Conservation (phyloP, 2,329 filamentous ascomycete genomes). For the Fusarium sulawesiense region DNA sequence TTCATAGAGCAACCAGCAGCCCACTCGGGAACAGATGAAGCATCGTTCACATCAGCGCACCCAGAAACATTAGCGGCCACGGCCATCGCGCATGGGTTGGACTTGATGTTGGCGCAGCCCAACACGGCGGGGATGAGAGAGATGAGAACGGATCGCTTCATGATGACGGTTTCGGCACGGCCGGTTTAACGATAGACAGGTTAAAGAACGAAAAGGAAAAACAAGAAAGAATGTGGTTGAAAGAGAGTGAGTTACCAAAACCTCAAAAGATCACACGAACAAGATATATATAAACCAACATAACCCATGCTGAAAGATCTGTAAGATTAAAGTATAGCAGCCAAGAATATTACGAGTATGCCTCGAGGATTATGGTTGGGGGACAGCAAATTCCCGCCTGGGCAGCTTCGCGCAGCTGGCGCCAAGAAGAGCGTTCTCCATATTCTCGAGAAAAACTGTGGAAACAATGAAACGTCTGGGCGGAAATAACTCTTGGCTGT, state of each 20-base stretch:
- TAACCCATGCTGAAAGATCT: neutral
- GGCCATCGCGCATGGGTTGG: conserved; percentile 42
- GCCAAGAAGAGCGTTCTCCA: conserved; percentile 17
- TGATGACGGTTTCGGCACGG: conserved; percentile 25
- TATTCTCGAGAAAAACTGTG: conserved; percentile 1
- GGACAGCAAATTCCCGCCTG: conserved; percentile 39
- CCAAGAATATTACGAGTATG: neutral
- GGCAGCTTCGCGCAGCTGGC: conserved; percentile 8
- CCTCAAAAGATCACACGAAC: neutral
- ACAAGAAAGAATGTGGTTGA: conserved; percentile 9
- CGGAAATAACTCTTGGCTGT: conserved; percentile 11
- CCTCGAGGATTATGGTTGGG: conserved; percentile 30
- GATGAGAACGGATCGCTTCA: conserved; percentile 40
- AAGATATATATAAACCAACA: conserved; percentile 17
- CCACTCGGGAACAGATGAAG: conserved; percentile 46
- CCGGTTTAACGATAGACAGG: conserved; percentile 24
- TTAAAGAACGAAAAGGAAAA: conserved; percentile 22
- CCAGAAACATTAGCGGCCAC: too few relatives aligned
- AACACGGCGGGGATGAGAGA: conserved; percentile 40
- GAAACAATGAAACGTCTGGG: conserved; percentile 30
- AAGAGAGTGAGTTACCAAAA: conserved; percentile 6
- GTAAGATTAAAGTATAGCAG: conserved; percentile 29
- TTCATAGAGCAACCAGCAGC: conserved; percentile 48
- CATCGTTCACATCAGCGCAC: conserved; percentile 40
- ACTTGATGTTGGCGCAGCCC: conserved; percentile 38